Percentiles rank a stretch among this genome's conserved stretches.
Evolutionary conservation across 2,329 filamentous ascomycete genomes (phyloP).

Genomic region (Alternaria arbusti): DNA sequence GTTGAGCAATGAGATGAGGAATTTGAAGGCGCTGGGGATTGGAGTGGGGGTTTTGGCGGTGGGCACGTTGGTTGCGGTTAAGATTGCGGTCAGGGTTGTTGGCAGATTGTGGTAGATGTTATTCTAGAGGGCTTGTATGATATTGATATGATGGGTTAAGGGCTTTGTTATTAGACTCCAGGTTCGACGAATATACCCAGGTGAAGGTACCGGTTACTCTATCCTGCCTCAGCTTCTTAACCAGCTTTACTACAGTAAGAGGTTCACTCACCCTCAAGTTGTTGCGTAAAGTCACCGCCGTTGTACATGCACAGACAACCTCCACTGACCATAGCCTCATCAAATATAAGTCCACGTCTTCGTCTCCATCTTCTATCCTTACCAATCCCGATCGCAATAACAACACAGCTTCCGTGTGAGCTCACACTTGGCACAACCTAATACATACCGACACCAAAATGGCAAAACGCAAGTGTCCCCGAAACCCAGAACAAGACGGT

Average conservation of each 20-base stretch:
- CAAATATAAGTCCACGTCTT: neutral
- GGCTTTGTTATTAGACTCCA: too few species aligned
- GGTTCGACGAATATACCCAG: neutral
- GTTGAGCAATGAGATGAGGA: slow-evolving; percentile 55
- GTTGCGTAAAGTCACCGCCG: neutral
- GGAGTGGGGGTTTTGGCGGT: slow-evolving; percentile 41
- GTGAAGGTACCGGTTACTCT: neutral
- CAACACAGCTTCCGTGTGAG: neutral
- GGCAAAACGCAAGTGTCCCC: slow-evolving; percentile 6
- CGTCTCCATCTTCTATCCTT: neutral
- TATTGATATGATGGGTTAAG: neutral
- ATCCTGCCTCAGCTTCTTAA: neutral
- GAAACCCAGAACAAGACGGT: slow-evolving; percentile 19
- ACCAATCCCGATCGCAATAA: neutral
- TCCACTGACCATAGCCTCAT: neutral
- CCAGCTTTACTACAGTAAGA: neutral
- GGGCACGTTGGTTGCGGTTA: slow-evolving; percentile 33
- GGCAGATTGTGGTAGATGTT: slow-evolving; percentile 24
- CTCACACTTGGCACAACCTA: neutral
- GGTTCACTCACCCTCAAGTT: neutral
- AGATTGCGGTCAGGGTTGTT: slow-evolving; percentile 28
- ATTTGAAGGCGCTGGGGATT: slow-evolving; percentile 55
- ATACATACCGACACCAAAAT: neutral
- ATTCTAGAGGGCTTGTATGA: neutral
- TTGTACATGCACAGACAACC: neutral